These are phyloP conservation scores for Helicostylum pulchrum DNA, from an alignment of 192 early-diverging fungal species.

Conservation along the genomic window DNA sequence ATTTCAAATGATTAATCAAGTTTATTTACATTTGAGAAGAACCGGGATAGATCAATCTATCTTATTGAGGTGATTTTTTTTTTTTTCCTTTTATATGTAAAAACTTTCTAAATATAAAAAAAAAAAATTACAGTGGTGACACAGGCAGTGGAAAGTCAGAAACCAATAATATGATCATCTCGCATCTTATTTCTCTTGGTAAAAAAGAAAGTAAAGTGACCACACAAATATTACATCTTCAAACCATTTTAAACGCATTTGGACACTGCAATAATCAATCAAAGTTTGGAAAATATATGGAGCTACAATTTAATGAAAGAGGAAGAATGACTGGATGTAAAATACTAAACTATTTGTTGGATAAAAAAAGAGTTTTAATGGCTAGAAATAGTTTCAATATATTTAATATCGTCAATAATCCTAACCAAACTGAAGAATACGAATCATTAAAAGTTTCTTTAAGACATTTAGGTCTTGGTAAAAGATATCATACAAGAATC, in stretches of 20 bases:
- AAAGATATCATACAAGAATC: constrained; percentile 75
- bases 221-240: constrained; percentile 64
- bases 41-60: constrained; percentile 61
- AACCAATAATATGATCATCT: constrained; percentile 61
- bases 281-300: constrained; percentile 78
- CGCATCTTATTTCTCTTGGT: constrained; percentile 65
- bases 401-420: constrained; percentile 84
- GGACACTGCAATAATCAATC: constrained; percentile 88
- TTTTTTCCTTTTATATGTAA: not conserved
- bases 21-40: constrained; percentile 79
- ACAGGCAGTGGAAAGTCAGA: constrained; percentile 86
- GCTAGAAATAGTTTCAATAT: constrained; percentile 77
- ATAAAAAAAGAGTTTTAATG: constrained; percentile 70
- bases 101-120: not conserved
- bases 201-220: constrained; percentile 68
- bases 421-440: constrained; percentile 62
- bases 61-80: constrained; percentile 27
- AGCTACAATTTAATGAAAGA: constrained; percentile 90
- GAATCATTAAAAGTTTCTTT: constrained; percentile 57
- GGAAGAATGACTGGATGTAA: constrained; percentile 84
- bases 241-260: constrained; percentile 80
- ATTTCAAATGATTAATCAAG: constrained; percentile 71
- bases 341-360: constrained; percentile 82
- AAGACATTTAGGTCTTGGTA: constrained; percentile 82
- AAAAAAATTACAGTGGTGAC: constrained; percentile 61